Evolutionary conservation across 129 eudicot genomes (phyloP).

Genomic region (Deinandra increscens): DNA sequence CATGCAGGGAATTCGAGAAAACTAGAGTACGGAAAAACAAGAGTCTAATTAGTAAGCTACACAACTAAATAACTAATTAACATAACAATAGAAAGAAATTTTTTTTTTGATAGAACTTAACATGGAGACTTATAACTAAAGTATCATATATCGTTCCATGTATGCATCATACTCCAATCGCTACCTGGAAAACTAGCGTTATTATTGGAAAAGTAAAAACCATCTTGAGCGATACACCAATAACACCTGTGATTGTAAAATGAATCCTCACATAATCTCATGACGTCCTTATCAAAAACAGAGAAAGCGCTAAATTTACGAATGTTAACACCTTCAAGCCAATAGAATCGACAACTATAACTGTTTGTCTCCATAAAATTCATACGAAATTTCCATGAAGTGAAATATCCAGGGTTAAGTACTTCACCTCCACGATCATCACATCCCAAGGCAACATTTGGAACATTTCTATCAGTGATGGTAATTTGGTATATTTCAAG

Average conservation of each 20-base stretch:
- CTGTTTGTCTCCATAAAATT: neutral
- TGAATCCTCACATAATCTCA: neutral
- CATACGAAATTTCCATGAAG: constrained; percentile 24
- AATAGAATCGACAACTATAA: constrained; percentile 10
- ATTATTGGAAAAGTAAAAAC: constrained; percentile 9
- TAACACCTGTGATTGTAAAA: neutral
- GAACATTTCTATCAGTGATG: constrained; percentile 1
- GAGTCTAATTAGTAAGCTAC: neutral
- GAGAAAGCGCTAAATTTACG: neutral
- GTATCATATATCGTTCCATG: neutral
- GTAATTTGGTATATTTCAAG: constrained; percentile 11
- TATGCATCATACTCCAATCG: neutral
- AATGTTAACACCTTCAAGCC: neutral
- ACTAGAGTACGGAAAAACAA: neutral
- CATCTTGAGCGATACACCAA: neutral
- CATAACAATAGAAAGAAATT: neutral
- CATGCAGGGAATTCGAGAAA: too few species aligned
- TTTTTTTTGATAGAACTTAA: neutral
- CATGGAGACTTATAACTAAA: neutral
- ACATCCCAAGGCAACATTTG: neutral
- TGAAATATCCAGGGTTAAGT: neutral
- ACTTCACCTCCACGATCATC: constrained; percentile 1
- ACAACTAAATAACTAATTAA: too few species aligned
- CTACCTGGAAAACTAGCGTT: neutral
- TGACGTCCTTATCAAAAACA: neutral